phyloP scores from a whole-genome alignment of 345 rosid species.

The Limnanthes douglasii region DNA sequence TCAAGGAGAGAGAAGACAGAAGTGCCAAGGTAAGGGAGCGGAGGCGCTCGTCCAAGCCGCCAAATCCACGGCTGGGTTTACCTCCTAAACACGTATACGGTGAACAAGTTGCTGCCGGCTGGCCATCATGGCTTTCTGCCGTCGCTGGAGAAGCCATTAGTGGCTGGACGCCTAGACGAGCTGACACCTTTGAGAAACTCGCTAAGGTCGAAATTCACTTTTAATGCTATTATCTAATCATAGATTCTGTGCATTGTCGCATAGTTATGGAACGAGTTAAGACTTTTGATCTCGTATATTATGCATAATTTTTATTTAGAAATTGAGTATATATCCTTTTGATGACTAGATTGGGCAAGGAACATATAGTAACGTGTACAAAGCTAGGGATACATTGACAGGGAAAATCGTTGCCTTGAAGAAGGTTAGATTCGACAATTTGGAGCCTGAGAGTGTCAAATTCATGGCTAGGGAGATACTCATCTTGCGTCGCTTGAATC shows the following conservation, averaged over 20 bases:
- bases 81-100: constrained; percentile 43
- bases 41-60: constrained; percentile 34
- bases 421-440: constrained; percentile 69
- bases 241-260: neutral
- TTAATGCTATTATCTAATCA: neutral
- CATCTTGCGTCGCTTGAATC: constrained; percentile 57
- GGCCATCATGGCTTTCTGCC: constrained; percentile 76
- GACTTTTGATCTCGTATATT: neutral
- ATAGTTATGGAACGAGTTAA: neutral
- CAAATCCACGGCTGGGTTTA: constrained; percentile 48
- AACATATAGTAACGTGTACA: constrained; percentile 85
- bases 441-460: constrained; percentile 81
- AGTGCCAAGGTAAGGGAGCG: constrained; percentile 11
- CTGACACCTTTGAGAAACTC: constrained; percentile 65
- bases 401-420: constrained; percentile 69
- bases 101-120: constrained; percentile 79
- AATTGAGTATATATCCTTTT: neutral
- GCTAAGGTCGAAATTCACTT: constrained; percentile 34
- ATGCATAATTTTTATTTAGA: neutral
- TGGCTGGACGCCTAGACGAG: constrained; percentile 78
- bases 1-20: constrained; percentile 15
- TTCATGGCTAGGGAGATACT: constrained; percentile 81
- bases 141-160: constrained; percentile 71
- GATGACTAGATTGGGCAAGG: constrained; percentile 60
- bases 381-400: constrained; percentile 64